Evolutionary conservation across 2,329 filamentous ascomycete species (phyloP), one percentile per base, ranked within the genome.

Genomic region (Apiospora malaysiana): DNA sequence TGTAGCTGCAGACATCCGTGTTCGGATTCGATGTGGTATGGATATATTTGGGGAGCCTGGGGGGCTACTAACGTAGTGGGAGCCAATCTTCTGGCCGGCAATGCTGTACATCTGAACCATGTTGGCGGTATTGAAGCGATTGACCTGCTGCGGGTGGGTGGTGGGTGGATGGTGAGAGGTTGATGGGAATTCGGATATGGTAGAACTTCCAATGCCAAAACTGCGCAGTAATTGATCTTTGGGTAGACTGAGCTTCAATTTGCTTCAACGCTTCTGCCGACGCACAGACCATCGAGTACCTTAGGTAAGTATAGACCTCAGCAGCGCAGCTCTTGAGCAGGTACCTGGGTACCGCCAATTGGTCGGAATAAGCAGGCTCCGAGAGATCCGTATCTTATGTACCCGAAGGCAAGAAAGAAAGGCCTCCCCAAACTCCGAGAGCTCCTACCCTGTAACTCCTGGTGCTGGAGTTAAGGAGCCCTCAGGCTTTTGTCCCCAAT

Each of bases 31-130:
- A 40, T 18, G 46, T 16, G 12, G 12, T 14, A 14, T 42, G 45
- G 69, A 42, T n/a, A 70, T n/a, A 70, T 46, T 25, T 37, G 25
- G 67, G 45, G 65, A 23, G 25, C 21, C 37, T 43, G 21, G 18
- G 74, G 72, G 59, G 71, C 45, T 70, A 86, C 88, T 79, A 77
- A 90, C 88, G 82, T 88, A 85, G 84, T 90, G 88, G 73, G 88
- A 88, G 83, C 84, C 88, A 80, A 90, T 81, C 81, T 89, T 85
- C 79, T 84, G 85, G 83, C 88, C 88, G 80, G 88, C 82, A 77
- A 90, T 83, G 75, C 80, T 85, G 84, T 90, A 90, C 76, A 81
- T 82, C 74, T 81, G 79, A 76, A 84, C 83, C 85, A 86, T 86
- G 71, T 80, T 85, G 82, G 75, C 77, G 78, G 77, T 77, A 75